Evolutionary conservation across 1,139 yeast genomes (phyloP), one percentile per base, ranked within the genome.

Genomic region (Geotrichum fermentans): DNA sequence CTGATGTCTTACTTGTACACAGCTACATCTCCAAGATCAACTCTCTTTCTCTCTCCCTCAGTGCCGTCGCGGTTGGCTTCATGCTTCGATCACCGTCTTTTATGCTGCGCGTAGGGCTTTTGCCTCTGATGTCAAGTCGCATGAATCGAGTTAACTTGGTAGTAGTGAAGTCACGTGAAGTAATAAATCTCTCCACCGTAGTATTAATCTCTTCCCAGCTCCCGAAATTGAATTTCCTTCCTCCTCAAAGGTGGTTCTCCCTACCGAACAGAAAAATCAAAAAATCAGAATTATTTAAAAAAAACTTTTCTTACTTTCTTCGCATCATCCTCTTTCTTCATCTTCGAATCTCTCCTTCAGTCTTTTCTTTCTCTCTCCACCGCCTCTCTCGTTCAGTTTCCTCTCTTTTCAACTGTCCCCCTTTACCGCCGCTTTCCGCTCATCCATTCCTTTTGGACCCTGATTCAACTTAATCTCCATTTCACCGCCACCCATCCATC

Each of bases 361-460:
- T 14, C 33, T 22, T 41, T 33, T 33, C 38, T 20, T 13, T 26
- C n/a, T 17, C 43, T 40, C 22, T 33, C 6, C 21, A 14, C 22
- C 37, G 18, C 24, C 32, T 20, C 32, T 33, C 24, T 42, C 21
- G 13, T 24, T 42, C 22, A 22, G 8, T 11, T 22, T 22, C 30
- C 14, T 16, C 11, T 21, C 17, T 2, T 17, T 21, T 18, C 32
- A 4, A 21, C 2, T 40, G 28, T 10, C 28, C 28, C 28, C 28
- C 29, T 22, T 38, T 38, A 26, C 26, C n/a, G 36, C 44, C n/a
- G 7, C 32, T n/a, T 7, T 10, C 17, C 6, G 7, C 6, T 35
- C 20, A 11, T 37, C 20, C 40, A 28, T 34, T 35, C 43, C 50
- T 40, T 38, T 26, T 26, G 22, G 38, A 29, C 42, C 42, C 45